Evolutionary conservation across 2,329 filamentous ascomycete species (phyloP), one percentile per base, ranked within the genome.

Genomic region (Hypoxylon sp.): DNA sequence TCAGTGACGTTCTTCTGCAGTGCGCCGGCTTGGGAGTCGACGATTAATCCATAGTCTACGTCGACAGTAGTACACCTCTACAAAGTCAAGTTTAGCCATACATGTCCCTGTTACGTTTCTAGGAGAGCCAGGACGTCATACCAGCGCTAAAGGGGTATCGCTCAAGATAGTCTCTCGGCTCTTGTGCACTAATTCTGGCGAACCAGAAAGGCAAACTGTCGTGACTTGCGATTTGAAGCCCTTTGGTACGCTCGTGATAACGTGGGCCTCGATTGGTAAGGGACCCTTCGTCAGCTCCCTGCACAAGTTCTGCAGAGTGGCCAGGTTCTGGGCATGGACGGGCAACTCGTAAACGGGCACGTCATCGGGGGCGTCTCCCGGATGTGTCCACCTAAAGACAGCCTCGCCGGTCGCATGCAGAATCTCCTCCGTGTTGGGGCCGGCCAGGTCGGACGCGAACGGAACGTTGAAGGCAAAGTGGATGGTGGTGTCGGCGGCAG

Each of bases 401-500:
- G 95, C 95, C 74, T 94, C 92, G 64, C 90, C 89, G 71, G 93
- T 97, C 71, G 95, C 94, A 82, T 98, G 95, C 68, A 98, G 88
- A 76, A 99, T 93, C 81, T 98, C 95, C 81, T 98, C 94, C 74
- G 92, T 92, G 77, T 98, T 94, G 71, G 96, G 96, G 35, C 96
- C 96, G 70, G 93, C 89, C 69, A 99, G 90, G 77, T 95, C 95
- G 72, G 93, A 97, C 74, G 94, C 91, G 82, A 98, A 98, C 68
- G 96, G 96, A 54, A 99, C 92, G 79, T 98, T 98, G 90, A 99
- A 98, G 72, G 94, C 95, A 80, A 97, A 91, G 81, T 97, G 94
- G 81, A 98, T 93, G 73, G 90, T 90, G 58, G 91, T 86, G 79
- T 95, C 92, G 78, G 91, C 87, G 70, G 91, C 85, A 72, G 91